phyloP scores from a whole-genome alignment of 192 early-diverging fungal species.

The Lobulomyces angularis region DNA sequence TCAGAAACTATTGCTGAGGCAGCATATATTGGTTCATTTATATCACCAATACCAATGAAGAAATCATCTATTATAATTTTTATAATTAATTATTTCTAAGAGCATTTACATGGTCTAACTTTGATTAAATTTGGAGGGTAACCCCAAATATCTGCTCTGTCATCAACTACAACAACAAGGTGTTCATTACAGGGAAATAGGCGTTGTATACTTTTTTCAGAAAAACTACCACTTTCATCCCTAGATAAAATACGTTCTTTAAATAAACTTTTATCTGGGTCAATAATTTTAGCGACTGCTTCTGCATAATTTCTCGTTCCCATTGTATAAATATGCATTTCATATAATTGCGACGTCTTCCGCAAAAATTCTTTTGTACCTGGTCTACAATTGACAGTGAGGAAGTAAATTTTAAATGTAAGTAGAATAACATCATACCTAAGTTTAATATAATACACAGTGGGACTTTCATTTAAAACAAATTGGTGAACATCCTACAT shows the following conservation, averaged over 20 bases:
- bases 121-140: slow-evolving; percentile 81
- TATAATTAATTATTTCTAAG: slow-evolving; percentile 1
- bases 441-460: slow-evolving; percentile 70
- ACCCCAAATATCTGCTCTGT: slow-evolving; percentile 89
- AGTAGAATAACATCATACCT: slow-evolving; percentile 26
- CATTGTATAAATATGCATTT: slow-evolving; percentile 99
- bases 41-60: slow-evolving; percentile 90
- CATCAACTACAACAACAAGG: slow-evolving; percentile 95
- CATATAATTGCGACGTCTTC: slow-evolving; percentile 56
- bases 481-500: slow-evolving; percentile 71
- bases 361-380: slow-evolving; percentile 66
- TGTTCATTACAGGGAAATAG: slow-evolving; percentile 88
- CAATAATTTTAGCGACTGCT: slow-evolving; percentile 72
- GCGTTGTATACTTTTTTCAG: slow-evolving; percentile 64
- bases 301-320: slow-evolving; percentile 87
- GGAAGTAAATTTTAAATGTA: neutral
- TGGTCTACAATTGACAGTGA: slow-evolving; percentile 37
- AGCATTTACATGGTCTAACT: slow-evolving; percentile 68
- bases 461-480: slow-evolving; percentile 50
- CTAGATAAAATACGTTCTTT: slow-evolving; percentile 80
- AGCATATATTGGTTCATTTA: slow-evolving; percentile 46
- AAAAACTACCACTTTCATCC: slow-evolving; percentile 82
- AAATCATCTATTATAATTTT: slow-evolving; percentile 57
- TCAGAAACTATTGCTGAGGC: neutral
- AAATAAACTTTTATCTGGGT: slow-evolving; percentile 69